Conservation (phyloP, 1,284 basidiomycete genomes). For the Pholiota adiposa region DNA sequence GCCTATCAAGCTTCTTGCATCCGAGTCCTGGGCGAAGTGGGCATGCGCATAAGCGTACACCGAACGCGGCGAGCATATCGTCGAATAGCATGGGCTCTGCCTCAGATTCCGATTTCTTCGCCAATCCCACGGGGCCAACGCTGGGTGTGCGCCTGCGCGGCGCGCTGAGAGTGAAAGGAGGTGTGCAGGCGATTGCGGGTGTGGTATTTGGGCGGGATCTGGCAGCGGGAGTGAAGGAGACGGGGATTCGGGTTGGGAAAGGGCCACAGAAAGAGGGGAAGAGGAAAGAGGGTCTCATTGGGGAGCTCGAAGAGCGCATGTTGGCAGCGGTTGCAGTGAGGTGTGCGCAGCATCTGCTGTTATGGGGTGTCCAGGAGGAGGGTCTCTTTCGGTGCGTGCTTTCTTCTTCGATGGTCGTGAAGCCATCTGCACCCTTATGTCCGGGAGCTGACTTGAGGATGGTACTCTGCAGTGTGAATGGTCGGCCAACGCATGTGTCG, state of each 20-base stretch:
- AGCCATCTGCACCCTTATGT: no score
- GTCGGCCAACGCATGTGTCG: constrained; percentile 74
- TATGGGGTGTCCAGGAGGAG: constrained; percentile 84
- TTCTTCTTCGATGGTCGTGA: constrained; percentile 6
- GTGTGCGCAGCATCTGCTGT: constrained; percentile 79
- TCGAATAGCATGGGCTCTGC: constrained; percentile 51
- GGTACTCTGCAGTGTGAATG: constrained; percentile 59
- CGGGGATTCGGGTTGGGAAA: constrained; percentile 36
- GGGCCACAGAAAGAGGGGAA: constrained; percentile 11
- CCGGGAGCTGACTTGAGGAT: constrained; percentile 18
- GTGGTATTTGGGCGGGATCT: constrained; percentile 71
- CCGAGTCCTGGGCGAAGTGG: constrained; percentile 8
- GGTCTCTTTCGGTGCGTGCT: constrained; percentile 75
- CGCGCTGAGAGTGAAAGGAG: constrained; percentile 44
- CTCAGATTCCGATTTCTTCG: constrained; percentile 52
- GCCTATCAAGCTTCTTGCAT: constrained; percentile 9
- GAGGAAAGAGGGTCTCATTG: constrained; percentile 21
- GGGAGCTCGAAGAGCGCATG: constrained; percentile 55
- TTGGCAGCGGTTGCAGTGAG: constrained; percentile 77
- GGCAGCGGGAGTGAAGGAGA: constrained; percentile 60
- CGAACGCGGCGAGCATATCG: constrained; percentile 41
- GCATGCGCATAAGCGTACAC: constrained; percentile 18
- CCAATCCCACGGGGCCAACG: constrained; percentile 45
- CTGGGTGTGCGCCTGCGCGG: constrained; percentile 62
- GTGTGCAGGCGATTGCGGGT: constrained; percentile 43